Conservation (phyloP, 2,329 filamentous ascomycete genomes). For the Sporothrix inflata region DNA sequence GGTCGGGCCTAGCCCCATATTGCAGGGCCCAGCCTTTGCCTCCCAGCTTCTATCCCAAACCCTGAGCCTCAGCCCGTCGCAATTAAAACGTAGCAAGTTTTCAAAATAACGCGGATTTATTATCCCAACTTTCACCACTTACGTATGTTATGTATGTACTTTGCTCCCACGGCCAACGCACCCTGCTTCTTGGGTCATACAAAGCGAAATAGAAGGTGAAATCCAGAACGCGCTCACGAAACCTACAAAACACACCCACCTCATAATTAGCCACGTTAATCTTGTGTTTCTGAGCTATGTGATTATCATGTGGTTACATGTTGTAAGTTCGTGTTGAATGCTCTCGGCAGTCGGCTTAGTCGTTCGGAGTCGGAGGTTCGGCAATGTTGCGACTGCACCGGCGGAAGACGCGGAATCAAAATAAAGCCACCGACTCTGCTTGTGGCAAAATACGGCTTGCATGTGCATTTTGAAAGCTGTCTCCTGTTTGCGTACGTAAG, state of each 20-base stretch:
- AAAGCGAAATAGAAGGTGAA: constrained; percentile 5
- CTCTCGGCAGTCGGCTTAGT: neutral
- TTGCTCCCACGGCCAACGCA: neutral
- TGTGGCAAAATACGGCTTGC: neutral
- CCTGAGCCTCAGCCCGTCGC: neutral
- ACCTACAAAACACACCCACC: neutral
- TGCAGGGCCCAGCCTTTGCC: too few relatives aligned
- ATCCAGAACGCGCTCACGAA: constrained; percentile 1
- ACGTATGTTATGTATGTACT: neutral
- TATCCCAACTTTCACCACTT: neutral
- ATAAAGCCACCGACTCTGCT: constrained; percentile 3
- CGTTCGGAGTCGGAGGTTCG: neutral
- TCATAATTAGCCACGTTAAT: neutral
- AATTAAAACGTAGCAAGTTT: neutral
- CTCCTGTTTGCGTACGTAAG: constrained; percentile 3
- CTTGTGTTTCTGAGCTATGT: constrained; percentile 5
- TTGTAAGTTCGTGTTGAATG: constrained; percentile 2
- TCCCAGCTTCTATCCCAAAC: neutral
- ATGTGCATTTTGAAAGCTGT: neutral
- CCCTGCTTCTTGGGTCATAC: neutral
- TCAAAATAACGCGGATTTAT: neutral
- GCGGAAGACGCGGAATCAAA: neutral
- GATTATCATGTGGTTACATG: neutral
- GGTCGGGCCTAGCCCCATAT: too few relatives aligned
- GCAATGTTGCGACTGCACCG: neutral